Evolutionary conservation across 2,329 filamentous ascomycete genomes (phyloP), one percentile per base, ranked within the genome.

Genomic region (Bipolaris victoriae): DNA sequence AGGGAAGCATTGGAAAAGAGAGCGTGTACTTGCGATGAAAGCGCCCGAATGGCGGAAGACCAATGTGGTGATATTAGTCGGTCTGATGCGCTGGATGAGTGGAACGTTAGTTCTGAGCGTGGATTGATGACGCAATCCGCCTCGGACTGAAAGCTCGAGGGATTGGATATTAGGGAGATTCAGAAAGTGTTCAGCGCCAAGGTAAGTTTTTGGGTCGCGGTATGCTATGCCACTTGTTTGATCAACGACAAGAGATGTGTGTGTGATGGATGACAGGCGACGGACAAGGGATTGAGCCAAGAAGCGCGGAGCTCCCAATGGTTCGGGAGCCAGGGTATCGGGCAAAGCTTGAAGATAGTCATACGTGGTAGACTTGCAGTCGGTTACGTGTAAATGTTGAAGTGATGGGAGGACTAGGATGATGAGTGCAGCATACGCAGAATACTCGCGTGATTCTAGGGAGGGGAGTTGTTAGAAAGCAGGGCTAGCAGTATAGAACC

Each of bases 351-450:
- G 58, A 1, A 71, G 48, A 26, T 64, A 65, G 33, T 66, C 53
- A 35, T 71, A 63, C 2, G 56, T 68, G 20, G 64, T 55, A 37
- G 58, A 56, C 9, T 58, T 55, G 40, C 61, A 61, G 29, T 71
- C 64, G 43, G 62, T 49, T 26, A 70, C 57, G 5, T 64, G 55
- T 3, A 72, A 53, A 16, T 49, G 52, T 16, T 57, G 58, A 10
- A 72, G 46, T 3, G 48, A 50, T 7, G 69, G 70, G 11, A 70
- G 58, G 2, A 61, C 44, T 33, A 72, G 29, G 6, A 71, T 41
- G 1, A 71, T 58, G 1, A 71, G 45, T 1, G 63, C 59, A 29
- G 67, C 68, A 44, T 68, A 70, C 29, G 66, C 65, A 7, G 66
- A 67, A 45, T 70, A 71, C 26, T 70, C 68, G 46, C 67, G 60